Evolutionary conservation across 371 early-diverging fungal genomes (phyloP).

Genomic region (Mucor indicus): DNA sequence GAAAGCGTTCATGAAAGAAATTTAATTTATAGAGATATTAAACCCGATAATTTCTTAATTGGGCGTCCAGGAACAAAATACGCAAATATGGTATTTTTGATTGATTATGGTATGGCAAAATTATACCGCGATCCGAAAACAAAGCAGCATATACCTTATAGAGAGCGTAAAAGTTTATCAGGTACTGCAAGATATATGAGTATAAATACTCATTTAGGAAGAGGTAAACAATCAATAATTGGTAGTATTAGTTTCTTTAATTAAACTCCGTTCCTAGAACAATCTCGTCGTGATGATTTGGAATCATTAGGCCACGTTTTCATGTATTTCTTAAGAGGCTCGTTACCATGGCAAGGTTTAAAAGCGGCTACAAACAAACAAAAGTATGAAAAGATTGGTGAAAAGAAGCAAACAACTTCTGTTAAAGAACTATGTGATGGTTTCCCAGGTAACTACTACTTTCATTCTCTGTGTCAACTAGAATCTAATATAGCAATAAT

Average conservation of each 20-base stretch:
- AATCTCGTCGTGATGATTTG: conserved; percentile 98
- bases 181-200: conserved; percentile 98
- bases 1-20: conserved; percentile 97
- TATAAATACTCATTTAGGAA: conserved; percentile 92
- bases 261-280: conserved; percentile 73
- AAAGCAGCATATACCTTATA: conserved; percentile 86
- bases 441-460: conserved; percentile 62
- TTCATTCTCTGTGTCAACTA: neutral
- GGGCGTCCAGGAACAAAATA: conserved; percentile 71
- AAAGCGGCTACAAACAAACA: conserved; percentile 98
- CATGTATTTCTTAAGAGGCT: conserved; percentile 97
- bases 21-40: conserved; percentile 98
- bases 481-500: neutral
- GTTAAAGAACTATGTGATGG: conserved; percentile 93
- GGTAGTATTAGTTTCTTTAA: neutral
- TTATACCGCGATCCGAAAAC: conserved; percentile 89
- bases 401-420: conserved; percentile 94
- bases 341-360: conserved; percentile 99
- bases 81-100: conserved; percentile 66
- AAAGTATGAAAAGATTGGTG: conserved; percentile 98
- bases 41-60: conserved; percentile 99
- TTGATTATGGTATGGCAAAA: conserved; percentile 97
- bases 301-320: conserved; percentile 99
- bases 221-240: conserved; percentile 28
- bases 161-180: conserved; percentile 85